phyloP scores from a whole-genome alignment of 2,329 filamentous ascomycete genomes.

The Fulvia fulva region DNA sequence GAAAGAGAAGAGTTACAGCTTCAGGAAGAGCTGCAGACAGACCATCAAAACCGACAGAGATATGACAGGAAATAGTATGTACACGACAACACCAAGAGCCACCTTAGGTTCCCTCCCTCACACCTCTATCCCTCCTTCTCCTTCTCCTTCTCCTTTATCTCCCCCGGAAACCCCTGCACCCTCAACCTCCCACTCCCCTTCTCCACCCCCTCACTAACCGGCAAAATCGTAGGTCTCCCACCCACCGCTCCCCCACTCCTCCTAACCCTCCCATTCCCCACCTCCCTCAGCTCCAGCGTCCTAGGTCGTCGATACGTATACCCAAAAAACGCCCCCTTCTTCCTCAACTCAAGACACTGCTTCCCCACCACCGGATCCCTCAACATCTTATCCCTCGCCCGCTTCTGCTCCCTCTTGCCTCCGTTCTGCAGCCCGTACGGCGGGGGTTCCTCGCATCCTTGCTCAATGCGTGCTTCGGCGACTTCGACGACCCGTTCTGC shows the following conservation, averaged over 20 bases:
- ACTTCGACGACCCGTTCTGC: slow-evolving; percentile 25
- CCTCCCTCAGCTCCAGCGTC: slow-evolving; percentile 21
- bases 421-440: background rate
- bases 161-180: no score
- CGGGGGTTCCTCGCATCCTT: slow-evolving; percentile 9
- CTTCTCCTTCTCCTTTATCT: background rate
- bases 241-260: slow-evolving; percentile 7
- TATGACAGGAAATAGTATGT: background rate
- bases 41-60: background rate
- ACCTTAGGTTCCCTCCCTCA: background rate
- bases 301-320: slow-evolving; percentile 70
- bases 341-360: slow-evolving; percentile 73
- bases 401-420: slow-evolving; percentile 63
- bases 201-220: slow-evolving; percentile 14
- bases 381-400: slow-evolving; percentile 79
- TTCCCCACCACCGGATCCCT: slow-evolving; percentile 65
- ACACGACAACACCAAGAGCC: background rate
- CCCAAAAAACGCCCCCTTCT: slow-evolving; percentile 78
- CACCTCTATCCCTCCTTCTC: background rate
- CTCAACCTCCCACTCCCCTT: background rate
- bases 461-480: slow-evolving; percentile 19
- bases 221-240: slow-evolving; percentile 25
- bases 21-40: background rate
- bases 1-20: no score
- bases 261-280: slow-evolving; percentile 15